phyloP scores from a whole-genome alignment of 2,329 filamentous ascomycete genomes.

The Fusarium anthophilum region DNA sequence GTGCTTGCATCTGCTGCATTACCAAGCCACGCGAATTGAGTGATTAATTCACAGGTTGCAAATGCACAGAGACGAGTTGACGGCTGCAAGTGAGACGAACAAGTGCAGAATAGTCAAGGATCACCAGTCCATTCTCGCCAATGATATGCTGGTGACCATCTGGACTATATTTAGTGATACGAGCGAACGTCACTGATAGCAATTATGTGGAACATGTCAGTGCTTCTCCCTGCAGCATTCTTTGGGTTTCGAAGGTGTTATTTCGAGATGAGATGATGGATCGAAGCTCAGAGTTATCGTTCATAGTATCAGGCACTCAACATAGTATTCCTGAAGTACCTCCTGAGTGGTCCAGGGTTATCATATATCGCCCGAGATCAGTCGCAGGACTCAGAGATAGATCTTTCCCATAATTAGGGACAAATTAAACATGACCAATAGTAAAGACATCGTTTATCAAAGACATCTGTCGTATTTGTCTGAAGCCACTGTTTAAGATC shows the following conservation, averaged over 20 bases:
- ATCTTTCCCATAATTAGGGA: neutral
- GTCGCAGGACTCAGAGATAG: neutral
- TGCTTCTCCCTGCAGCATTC: neutral
- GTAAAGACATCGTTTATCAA: neutral
- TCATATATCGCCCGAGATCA: neutral
- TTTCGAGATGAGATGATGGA: neutral
- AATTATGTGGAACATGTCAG: neutral
- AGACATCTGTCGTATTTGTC: neutral
- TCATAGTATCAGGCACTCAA: neutral
- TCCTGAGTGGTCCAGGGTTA: neutral
- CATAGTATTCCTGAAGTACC: neutral
- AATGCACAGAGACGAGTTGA: conserved; percentile 11
- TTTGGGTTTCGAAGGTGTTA: neutral
- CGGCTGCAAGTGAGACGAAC: conserved; percentile 26
- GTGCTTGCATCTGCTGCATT: conserved; percentile 22
- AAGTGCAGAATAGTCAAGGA: conserved; percentile 2
- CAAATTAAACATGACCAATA: neutral
- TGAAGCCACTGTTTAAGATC: conserved; percentile 24
- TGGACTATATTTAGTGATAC: conserved; percentile 12
- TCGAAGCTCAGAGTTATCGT: neutral
- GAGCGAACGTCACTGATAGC: neutral
- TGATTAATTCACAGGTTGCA: conserved; percentile 11
- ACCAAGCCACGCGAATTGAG: conserved; percentile 28
- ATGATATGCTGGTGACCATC: conserved; percentile 8
- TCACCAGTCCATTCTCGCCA: conserved; percentile 24